A percentile compares a stretch with the other conserved stretches of the same genome.
phyloP scores from a whole-genome alignment of 257 asterid species.

The Ophiorrhiza pumila region DNA sequence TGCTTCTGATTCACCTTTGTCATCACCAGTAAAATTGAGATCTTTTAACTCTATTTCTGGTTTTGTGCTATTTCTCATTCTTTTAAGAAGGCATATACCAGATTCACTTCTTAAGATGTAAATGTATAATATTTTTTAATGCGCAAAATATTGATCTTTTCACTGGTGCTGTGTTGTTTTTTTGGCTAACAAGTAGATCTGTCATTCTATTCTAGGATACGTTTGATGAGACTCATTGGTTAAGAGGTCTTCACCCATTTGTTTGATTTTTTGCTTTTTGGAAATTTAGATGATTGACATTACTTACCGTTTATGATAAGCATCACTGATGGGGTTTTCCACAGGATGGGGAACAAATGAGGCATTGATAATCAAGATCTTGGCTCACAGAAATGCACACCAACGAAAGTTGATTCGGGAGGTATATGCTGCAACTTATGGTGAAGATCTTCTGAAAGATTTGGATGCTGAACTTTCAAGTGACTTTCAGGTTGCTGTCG shows the following conservation, averaged over 20 bases:
- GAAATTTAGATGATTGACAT: background rate
- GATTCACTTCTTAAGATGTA: too few relatives aligned
- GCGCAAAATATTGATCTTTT: too few relatives aligned
- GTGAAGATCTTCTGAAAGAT: slow-evolving; percentile 77
- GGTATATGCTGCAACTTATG: slow-evolving; percentile 61
- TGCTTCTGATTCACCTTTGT: too few relatives aligned
- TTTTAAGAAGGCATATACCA: too few relatives aligned
- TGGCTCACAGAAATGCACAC: slow-evolving; percentile 77
- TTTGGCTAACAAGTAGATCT: too few relatives aligned
- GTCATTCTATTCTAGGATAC: background rate
- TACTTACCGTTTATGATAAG: background rate
- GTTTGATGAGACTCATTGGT: background rate
- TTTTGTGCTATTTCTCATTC: too few relatives aligned
- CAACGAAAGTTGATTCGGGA: slow-evolving; percentile 74
- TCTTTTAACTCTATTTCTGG: too few relatives aligned
- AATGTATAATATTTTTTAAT: too few relatives aligned
- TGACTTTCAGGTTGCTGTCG: slow-evolving; percentile 62
- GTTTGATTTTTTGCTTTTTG: background rate
- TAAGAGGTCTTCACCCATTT: background rate
- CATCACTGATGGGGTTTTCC: slow-evolving; percentile 11
- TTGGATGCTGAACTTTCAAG: slow-evolving; percentile 78
- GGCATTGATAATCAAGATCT: slow-evolving; percentile 50
- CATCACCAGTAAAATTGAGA: too few relatives aligned
- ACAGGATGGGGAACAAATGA: slow-evolving; percentile 94
- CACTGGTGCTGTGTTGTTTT: background rate